Conservation (phyloP, 75 land plant species). For the Pinus taeda region DNA sequence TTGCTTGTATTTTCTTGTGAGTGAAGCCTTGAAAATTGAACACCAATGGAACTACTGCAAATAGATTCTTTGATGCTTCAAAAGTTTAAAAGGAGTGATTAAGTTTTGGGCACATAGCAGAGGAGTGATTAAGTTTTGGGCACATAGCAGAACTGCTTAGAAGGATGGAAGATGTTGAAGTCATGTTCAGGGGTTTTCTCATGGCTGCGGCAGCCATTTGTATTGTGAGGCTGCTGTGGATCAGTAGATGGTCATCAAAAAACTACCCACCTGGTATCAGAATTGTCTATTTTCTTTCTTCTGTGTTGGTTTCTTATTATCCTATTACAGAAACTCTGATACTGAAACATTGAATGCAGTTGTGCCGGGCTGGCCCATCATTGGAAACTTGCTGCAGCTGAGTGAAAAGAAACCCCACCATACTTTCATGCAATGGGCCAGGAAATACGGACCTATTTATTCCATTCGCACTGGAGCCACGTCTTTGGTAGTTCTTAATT, state of each 20-base stretch:
- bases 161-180: background rate
- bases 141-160: background rate
- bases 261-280: background rate
- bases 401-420: constrained; percentile 82
- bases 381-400: constrained; percentile 88
- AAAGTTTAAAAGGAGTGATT: background rate
- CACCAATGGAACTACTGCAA: no score
- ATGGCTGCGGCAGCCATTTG: background rate
- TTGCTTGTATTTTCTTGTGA: no score
- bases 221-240: background rate
- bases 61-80: background rate
- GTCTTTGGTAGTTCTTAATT: constrained; percentile 62
- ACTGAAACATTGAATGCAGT: constrained; percentile 31
- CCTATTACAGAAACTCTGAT: background rate
- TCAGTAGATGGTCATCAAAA: background rate
- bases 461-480: constrained; percentile 55
- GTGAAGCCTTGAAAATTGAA: no score
- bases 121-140: no score
- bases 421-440: constrained; percentile 75
- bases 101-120: no score
- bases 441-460: constrained; percentile 76
- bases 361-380: constrained; percentile 76
- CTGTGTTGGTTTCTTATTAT: background rate
- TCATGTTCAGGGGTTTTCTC: background rate
- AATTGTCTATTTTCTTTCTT: background rate